phyloP scores from a whole-genome alignment of 2,329 filamentous ascomycete genomes.

The Neurospora sp. region DNA sequence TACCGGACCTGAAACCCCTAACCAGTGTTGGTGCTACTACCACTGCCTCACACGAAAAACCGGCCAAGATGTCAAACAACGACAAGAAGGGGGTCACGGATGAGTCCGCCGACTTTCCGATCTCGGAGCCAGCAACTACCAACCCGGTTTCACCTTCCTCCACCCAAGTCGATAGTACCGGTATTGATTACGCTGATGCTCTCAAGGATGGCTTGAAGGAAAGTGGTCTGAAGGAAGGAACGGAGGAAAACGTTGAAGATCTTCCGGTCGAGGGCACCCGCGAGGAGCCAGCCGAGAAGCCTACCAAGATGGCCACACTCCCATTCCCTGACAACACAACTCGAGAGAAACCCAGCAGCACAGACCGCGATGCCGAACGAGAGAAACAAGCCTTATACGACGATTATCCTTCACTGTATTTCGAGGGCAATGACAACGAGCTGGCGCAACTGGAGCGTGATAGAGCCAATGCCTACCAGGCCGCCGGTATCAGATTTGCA shows the following conservation, averaged over 20 bases:
- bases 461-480: conserved; percentile 11
- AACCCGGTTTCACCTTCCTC: not conserved
- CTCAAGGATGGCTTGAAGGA: conserved; percentile 1
- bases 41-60: not conserved
- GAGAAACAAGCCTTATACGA: not conserved
- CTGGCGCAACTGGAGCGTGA: conserved; percentile 10
- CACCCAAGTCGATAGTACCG: not conserved
- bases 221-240: not conserved
- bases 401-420: conserved; percentile 13
- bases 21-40: not conserved
- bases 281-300: not conserved
- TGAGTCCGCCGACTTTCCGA: not conserved
- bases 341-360: not conserved
- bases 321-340: not conserved
- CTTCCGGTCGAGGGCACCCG: not conserved
- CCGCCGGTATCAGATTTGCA: conserved; percentile 65
- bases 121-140: not conserved
- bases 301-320: not conserved
- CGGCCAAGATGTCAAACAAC: not conserved
- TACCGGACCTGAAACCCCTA: not conserved
- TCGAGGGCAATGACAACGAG: conserved; percentile 9
- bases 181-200: not conserved
- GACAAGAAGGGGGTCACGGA: not conserved
- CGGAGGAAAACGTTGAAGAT: conserved; percentile 10
- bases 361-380: not conserved